A percentile compares a stretch with the other conserved stretches of the same genome.
These are phyloP conservation scores for Lachnellula cervina DNA, from an alignment of 2,329 filamentous ascomycete species.

Conservation along the genomic window DNA sequence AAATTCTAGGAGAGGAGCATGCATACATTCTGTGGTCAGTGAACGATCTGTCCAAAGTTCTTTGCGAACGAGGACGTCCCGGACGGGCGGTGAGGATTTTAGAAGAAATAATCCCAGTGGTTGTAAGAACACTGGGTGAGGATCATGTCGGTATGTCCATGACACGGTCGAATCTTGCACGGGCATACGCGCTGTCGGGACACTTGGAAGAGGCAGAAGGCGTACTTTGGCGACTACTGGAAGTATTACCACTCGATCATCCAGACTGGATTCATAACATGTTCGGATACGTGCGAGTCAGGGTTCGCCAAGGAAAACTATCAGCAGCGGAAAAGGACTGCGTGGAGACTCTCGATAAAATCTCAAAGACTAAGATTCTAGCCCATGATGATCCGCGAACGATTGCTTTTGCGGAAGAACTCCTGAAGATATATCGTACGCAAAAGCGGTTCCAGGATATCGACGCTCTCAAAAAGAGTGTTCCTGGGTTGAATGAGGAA, in stretches of 20 bases:
- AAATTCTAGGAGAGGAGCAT: conserved; percentile 31
- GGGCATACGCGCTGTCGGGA: conserved; percentile 9
- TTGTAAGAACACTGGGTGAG: conserved; percentile 12
- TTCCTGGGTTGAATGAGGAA: no score
- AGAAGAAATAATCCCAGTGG: conserved; percentile 21
- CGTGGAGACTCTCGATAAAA: conserved; percentile 6
- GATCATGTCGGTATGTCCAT: conserved; percentile 20
- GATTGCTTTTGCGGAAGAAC: not conserved
- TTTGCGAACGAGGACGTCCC: conserved; percentile 26
- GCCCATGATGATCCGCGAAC: not conserved
- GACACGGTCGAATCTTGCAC: conserved; percentile 19
- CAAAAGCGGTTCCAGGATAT: not conserved
- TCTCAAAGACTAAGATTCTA: conserved; percentile 1
- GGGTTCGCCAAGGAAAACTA: conserved; percentile 12
- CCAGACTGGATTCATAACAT: conserved; percentile 15
- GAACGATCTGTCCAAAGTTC: conserved; percentile 31
- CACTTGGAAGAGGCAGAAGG: conserved; percentile 1
- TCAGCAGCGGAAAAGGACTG: conserved; percentile 7
- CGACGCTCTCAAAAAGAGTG: not conserved
- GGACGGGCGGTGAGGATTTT: conserved; percentile 16
- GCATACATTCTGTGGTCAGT: conserved; percentile 33
- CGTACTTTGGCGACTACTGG: not conserved
- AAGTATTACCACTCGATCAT: conserved; percentile 4
- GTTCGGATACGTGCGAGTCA: conserved; percentile 16
- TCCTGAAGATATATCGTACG: not conserved